phyloP scores from a whole-genome alignment of 1,284 basidiomycete species.

The Earliella scabrosa region DNA sequence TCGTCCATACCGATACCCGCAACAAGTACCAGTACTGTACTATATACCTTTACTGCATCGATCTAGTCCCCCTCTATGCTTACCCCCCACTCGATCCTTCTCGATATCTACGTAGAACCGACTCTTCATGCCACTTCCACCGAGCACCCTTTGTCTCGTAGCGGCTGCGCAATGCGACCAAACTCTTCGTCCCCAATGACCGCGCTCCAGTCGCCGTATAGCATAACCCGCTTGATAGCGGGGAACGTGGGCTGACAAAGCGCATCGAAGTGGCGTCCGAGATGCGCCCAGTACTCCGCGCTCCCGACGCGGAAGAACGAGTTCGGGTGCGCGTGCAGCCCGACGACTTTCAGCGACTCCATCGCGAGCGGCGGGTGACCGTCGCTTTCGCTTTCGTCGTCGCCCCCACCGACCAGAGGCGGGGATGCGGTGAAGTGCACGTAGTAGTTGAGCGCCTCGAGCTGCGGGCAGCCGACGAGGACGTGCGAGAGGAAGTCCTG shows the following conservation, averaged over 20 bases:
- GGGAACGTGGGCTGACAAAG: constrained; percentile 44
- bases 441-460: constrained; percentile 60
- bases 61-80: neutral
- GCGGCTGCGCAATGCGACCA: constrained; percentile 16
- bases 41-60: too few relatives aligned
- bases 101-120: neutral
- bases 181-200: constrained; percentile 20
- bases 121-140: constrained; percentile 11
- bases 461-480: constrained; percentile 48
- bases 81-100: neutral
- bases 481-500: constrained; percentile 50
- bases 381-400: neutral
- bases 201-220: constrained; percentile 56
- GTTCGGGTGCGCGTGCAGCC: constrained; percentile 54
- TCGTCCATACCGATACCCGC: neutral
- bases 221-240: constrained; percentile 41
- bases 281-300: constrained; percentile 43
- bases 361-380: constrained; percentile 38
- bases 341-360: constrained; percentile 45
- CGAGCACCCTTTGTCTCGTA: constrained; percentile 21
- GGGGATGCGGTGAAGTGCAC: constrained; percentile 57
- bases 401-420: constrained; percentile 31
- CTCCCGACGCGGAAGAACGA: constrained; percentile 39
- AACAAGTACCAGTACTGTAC: neutral
- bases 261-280: constrained; percentile 51